Evolutionary conservation across 225 moss, liverwort and hornwort species (phyloP).

Genomic region (Sphagnum tenellum): DNA sequence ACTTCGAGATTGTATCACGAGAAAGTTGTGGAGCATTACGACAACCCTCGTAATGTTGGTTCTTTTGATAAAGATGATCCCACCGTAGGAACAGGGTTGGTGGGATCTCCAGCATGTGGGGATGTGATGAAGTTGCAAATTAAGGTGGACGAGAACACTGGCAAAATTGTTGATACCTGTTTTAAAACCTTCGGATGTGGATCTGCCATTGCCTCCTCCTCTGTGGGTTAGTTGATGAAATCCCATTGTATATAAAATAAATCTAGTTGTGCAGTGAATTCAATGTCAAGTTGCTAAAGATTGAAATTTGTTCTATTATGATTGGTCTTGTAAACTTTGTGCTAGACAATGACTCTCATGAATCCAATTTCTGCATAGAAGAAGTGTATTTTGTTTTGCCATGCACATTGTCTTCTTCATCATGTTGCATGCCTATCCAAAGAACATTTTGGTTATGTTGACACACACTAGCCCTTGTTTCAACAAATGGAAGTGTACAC

Average conservation of each 20-base stretch:
- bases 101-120: slow-evolving; percentile 74
- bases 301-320: no score
- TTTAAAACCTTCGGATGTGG: slow-evolving; percentile 83
- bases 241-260: background rate
- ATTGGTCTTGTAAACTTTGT: background rate
- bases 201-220: slow-evolving; percentile 75
- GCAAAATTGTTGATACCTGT: slow-evolving; percentile 74
- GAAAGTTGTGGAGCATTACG: slow-evolving; percentile 75
- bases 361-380: background rate
- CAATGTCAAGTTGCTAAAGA: background rate
- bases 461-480: background rate
- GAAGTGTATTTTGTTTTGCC: background rate
- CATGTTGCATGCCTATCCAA: no score
- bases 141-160: slow-evolving; percentile 57
- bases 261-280: background rate
- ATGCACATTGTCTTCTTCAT: background rate
- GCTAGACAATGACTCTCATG: background rate
- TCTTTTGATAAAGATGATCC: slow-evolving; percentile 73
- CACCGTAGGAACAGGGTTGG: slow-evolving; percentile 66
- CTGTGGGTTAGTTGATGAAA: slow-evolving; percentile 34
- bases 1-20: slow-evolving; percentile 40
- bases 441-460: background rate
- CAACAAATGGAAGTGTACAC: no score
- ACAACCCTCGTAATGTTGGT: slow-evolving; percentile 71
- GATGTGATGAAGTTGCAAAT: slow-evolving; percentile 88